Percentiles rank a stretch among this genome's conserved stretches.
phyloP scores from a whole-genome alignment of 306 rosid genomes.

The Inga leiocalycina region DNA sequence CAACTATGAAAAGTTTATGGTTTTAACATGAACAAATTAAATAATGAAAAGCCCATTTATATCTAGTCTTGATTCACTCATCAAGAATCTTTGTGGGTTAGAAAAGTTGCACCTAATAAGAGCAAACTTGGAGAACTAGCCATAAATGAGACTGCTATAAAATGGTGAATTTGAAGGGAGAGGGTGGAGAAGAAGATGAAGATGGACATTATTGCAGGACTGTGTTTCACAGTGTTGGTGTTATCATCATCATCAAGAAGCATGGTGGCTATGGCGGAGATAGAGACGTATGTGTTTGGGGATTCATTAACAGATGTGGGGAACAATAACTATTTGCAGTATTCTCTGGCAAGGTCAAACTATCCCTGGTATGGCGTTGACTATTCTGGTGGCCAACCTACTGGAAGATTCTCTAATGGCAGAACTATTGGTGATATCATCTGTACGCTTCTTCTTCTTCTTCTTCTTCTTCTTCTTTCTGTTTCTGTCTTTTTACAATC shows the following conservation, averaged over 20 bases:
- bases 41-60: neutral
- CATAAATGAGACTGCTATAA: conserved; percentile 40
- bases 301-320: conserved; percentile 90
- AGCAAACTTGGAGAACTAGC: conserved; percentile 44
- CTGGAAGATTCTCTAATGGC: conserved; percentile 91
- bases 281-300: conserved; percentile 66
- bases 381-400: conserved; percentile 66
- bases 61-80: conserved; percentile 4
- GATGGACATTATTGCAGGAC: conserved; percentile 21
- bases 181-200: neutral
- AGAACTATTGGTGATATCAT: conserved; percentile 86
- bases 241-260: conserved; percentile 10
- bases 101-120: conserved; percentile 52
- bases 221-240: conserved; percentile 36
- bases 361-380: conserved; percentile 91
- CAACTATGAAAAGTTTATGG: conserved; percentile 31
- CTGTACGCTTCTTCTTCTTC: conserved; percentile 53
- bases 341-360: conserved; percentile 74
- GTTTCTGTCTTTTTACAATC: neutral
- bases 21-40: neutral
- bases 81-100: conserved; percentile 28
- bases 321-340: conserved; percentile 73
- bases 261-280: neutral
- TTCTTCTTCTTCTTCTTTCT: neutral
- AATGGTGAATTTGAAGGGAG: conserved; percentile 18